phyloP scores from a whole-genome alignment of 441 rosid genomes.

The Pelargonium fulgidum region DNA sequence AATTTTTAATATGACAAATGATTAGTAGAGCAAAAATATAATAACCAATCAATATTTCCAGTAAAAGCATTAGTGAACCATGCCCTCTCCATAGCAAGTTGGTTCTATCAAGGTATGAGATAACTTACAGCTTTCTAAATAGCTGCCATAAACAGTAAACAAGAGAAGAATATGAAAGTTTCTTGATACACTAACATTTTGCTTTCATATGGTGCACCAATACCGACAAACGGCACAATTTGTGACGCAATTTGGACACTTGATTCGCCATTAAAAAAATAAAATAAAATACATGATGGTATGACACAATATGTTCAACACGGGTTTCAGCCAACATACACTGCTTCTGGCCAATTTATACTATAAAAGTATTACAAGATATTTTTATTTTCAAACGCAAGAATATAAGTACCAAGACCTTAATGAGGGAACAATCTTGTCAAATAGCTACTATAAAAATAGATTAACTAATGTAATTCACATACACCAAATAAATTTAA shows the following conservation, averaged over 20 bases:
- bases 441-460: not conserved
- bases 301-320: too few relatives aligned
- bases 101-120: not conserved
- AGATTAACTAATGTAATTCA: not conserved
- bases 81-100: not conserved
- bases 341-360: not conserved
- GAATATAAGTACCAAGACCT: slow-evolving; percentile 1
- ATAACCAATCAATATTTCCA: not conserved
- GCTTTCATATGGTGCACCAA: too few relatives aligned
- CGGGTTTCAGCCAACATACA: not conserved
- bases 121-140: too few relatives aligned
- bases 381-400: not conserved
- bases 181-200: too few relatives aligned
- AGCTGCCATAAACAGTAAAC: not conserved
- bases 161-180: not conserved
- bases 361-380: not conserved
- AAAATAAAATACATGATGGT: too few relatives aligned
- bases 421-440: not conserved
- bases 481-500: not conserved
- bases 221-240: too few relatives aligned
- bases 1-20: not conserved
- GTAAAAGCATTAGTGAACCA: not conserved
- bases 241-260: too few relatives aligned
- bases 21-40: not conserved
- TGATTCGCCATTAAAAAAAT: too few relatives aligned